Conservation (phyloP, 2,329 filamentous ascomycete species). For the Talaromyces albobiverticillius region DNA sequence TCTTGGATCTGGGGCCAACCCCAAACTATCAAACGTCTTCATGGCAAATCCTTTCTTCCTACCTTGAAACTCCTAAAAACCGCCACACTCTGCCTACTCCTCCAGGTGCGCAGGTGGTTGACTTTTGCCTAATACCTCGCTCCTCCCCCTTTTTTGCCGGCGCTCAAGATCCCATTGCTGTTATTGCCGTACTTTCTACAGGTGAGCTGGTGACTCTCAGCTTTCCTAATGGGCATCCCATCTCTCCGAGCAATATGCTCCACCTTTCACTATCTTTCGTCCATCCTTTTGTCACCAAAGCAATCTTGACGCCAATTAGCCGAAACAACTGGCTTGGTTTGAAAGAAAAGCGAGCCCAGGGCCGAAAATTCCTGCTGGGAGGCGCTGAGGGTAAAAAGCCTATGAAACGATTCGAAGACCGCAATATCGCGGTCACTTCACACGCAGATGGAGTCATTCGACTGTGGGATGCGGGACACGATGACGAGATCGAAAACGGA, state of each 20-base stretch:
- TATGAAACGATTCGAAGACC: conserved; percentile 72
- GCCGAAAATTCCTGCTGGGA: conserved; percentile 74
- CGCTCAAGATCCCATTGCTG: conserved; percentile 83
- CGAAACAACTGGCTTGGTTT: conserved; percentile 84
- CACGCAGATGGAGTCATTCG: conserved; percentile 91
- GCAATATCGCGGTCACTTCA: conserved; percentile 80
- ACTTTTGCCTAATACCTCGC: conserved; percentile 82
- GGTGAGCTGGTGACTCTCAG: conserved; percentile 87
- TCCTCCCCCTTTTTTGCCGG: conserved; percentile 81
- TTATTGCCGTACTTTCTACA: conserved; percentile 75
- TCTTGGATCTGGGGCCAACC: conserved; percentile 83
- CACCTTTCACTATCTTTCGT: conserved; percentile 84
- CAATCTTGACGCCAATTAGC: conserved; percentile 70
- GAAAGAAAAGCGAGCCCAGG: conserved; percentile 76
- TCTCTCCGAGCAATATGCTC: conserved; percentile 88
- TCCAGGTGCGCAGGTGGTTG: conserved; percentile 69
- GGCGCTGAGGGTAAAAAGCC: conserved; percentile 70
- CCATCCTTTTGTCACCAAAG: conserved; percentile 79
- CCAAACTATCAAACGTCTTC: conserved; percentile 88
- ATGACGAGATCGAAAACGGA: conserved; percentile 88
- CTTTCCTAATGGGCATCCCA: conserved; percentile 87
- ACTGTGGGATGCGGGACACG: conserved; percentile 88
- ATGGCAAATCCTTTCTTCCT: conserved; percentile 76
- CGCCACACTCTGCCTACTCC: conserved; percentile 72
- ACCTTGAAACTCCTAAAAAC: conserved; percentile 73